A percentile compares a stretch with the other conserved stretches of the same genome.
These are phyloP conservation scores for Cladophialophora bantiana DNA, from an alignment of 2,329 filamentous ascomycete species.

Conservation along the genomic window DNA sequence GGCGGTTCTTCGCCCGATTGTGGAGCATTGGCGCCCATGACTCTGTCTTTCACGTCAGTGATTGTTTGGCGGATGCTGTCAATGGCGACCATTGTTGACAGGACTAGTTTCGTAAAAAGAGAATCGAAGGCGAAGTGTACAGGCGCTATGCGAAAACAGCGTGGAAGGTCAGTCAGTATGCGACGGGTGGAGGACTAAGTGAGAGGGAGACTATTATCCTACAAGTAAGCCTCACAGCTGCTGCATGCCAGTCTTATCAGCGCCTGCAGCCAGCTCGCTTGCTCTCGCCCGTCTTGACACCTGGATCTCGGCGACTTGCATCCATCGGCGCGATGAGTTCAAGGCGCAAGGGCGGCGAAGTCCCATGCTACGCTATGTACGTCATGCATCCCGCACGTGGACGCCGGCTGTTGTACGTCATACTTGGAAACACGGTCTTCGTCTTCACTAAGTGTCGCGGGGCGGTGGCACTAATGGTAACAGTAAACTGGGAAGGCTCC, in stretches of 20 bases:
- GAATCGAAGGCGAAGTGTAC: neutral
- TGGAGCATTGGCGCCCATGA: constrained; percentile 13
- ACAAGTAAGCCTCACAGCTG: neutral
- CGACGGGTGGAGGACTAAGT: neutral
- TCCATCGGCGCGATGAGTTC: constrained; percentile 1
- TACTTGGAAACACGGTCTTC: too few relatives aligned
- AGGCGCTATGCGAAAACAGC: neutral
- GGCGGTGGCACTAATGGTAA: too few relatives aligned
- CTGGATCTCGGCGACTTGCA: constrained; percentile 4
- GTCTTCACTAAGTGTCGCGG: too few relatives aligned
- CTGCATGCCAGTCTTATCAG: constrained; percentile 6
- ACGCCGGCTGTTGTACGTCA: too few relatives aligned
- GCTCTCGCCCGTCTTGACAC: neutral
- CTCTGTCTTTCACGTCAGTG: constrained; percentile 22
- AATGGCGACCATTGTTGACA: constrained; percentile 4
- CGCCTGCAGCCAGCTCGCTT: neutral
- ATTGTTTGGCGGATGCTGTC: constrained; percentile 18
- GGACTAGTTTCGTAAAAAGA: neutral
- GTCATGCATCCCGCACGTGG: neutral
- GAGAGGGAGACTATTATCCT: neutral
- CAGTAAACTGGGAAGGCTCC: too few relatives aligned
- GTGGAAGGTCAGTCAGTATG: neutral
- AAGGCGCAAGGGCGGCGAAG: neutral
- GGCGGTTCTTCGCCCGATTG: constrained; percentile 36
- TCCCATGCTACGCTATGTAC: neutral